Evolutionary conservation across 1,139 yeast species (phyloP).

Genomic region (Martiniozyma asiatica): DNA sequence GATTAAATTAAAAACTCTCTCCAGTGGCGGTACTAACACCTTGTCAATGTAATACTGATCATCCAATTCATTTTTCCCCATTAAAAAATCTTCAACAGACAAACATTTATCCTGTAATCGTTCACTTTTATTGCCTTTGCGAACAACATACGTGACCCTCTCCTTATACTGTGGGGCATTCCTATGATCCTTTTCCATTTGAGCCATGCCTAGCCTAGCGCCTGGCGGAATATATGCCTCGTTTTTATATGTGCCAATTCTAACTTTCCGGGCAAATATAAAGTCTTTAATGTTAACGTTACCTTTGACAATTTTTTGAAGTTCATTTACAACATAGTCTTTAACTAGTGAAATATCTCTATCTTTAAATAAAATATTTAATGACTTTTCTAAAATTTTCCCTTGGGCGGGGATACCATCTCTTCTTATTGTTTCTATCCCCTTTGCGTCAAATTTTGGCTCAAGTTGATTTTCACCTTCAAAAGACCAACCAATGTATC

Average conservation of each 20-base stretch:
- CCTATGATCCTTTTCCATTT: constrained; percentile 52
- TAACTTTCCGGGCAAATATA: constrained; percentile 85
- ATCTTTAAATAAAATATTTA: constrained; percentile 61
- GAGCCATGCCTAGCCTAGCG: constrained; percentile 61
- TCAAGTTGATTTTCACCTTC: constrained; percentile 41
- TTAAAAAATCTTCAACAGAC: constrained; percentile 61
- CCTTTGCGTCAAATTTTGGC: constrained; percentile 87
- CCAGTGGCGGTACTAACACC: constrained; percentile 80
- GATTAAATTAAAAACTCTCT: constrained; percentile 65
- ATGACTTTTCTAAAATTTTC: constrained; percentile 60
- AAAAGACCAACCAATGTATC: constrained; percentile 81
- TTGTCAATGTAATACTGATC: constrained; percentile 75
- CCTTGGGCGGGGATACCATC: constrained; percentile 94
- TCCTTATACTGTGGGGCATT: constrained; percentile 82
- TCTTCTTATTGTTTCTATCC: constrained; percentile 85
- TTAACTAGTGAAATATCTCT: constrained; percentile 63
- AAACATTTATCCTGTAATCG: constrained; percentile 71
- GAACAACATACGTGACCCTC: constrained; percentile 77
- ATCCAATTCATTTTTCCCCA: constrained; percentile 41
- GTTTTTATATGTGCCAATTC: constrained; percentile 70
- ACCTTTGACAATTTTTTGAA: constrained; percentile 49
- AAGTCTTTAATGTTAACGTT: constrained; percentile 66
- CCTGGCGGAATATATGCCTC: constrained; percentile 78
- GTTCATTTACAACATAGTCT: constrained; percentile 49
- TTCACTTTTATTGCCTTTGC: constrained; percentile 51